phyloP scores from a whole-genome alignment of 2,329 filamentous ascomycete species.

The Orbilia ellipsospora region DNA sequence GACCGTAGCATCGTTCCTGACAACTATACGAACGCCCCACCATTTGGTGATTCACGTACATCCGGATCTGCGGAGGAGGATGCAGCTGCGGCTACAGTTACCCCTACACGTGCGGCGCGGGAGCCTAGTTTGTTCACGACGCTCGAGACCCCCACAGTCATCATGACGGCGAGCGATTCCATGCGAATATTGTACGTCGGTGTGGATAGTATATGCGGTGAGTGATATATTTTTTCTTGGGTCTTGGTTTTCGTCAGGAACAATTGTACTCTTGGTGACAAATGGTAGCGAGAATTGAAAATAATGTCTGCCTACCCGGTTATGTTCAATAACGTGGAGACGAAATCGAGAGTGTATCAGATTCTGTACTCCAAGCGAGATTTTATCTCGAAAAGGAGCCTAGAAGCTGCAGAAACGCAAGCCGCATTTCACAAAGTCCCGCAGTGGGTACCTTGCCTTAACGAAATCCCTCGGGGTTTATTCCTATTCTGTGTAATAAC shows the following conservation, averaged over 20 bases:
- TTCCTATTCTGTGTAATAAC: too few relatives aligned
- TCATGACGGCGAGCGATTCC: slow-evolving; percentile 22
- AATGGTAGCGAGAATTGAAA: not conserved
- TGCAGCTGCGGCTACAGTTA: not conserved
- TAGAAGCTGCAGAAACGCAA: not conserved
- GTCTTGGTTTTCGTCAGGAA: not conserved
- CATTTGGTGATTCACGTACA: slow-evolving; percentile 18
- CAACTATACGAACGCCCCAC: not conserved
- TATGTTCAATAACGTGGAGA: not conserved
- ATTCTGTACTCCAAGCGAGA: not conserved
- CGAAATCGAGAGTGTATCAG: slow-evolving; percentile 4
- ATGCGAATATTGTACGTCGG: slow-evolving; percentile 45
- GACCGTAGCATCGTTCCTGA: slow-evolving; percentile 17
- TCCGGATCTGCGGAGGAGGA: not conserved
- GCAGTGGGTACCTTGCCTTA: too few relatives aligned
- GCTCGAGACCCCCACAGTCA: slow-evolving; percentile 40
- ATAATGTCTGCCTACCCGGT: not conserved
- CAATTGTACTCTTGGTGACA: not conserved
- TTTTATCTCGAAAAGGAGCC: not conserved
- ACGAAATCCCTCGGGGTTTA: too few relatives aligned
- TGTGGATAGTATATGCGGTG: slow-evolving; percentile 39
- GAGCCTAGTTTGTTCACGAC: slow-evolving; percentile 41
- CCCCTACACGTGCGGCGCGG: slow-evolving; percentile 16
- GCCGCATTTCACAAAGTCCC: not conserved
- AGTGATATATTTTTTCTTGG: slow-evolving; percentile 10